These are phyloP conservation scores for Ceratocystiopsis sp. DNA, from an alignment of 2,329 filamentous ascomycete genomes.

Conservation along the genomic window DNA sequence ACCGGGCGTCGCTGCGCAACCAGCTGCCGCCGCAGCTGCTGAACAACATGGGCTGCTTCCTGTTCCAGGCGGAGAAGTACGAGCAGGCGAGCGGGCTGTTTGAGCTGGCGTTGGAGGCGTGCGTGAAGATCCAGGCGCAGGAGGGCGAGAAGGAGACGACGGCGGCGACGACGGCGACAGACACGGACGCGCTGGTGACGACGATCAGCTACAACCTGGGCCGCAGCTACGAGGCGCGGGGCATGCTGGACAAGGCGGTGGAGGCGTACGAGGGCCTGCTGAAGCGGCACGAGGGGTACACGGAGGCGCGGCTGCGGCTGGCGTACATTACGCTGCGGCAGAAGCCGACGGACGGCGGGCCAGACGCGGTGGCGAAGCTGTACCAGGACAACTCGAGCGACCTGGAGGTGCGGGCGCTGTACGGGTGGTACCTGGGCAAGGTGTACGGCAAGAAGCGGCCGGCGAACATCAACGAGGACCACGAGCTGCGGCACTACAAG, in stretches of 20 bases:
- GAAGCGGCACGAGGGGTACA: constrained; percentile 76
- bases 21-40: constrained; percentile 75
- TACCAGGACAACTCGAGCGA: constrained; percentile 74
- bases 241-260: constrained; percentile 64
- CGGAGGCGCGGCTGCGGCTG: constrained; percentile 73
- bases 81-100: constrained; percentile 72
- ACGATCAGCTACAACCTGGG: constrained; percentile 96
- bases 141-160: constrained; percentile 28
- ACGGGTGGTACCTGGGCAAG: constrained; percentile 89
- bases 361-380: constrained; percentile 68
- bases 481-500: constrained; percentile 88
- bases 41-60: constrained; percentile 95
- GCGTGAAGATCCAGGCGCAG: constrained; percentile 61
- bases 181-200: constrained; percentile 82
- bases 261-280: constrained; percentile 79
- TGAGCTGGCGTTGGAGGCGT: constrained; percentile 78
- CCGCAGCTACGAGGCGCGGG: constrained; percentile 77
- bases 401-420: constrained; percentile 79
- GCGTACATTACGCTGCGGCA: constrained; percentile 78
- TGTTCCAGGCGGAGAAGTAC: constrained; percentile 74
- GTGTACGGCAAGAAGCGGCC: constrained; percentile 62
- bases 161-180: constrained; percentile 57
- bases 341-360: constrained; percentile 69
- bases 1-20: constrained; percentile 50
- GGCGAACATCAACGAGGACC: constrained; percentile 69